Percentiles rank a stretch among this genome's conserved stretches.
Evolutionary conservation across 2,329 filamentous ascomycete genomes (phyloP).

Genomic region (Colletotrichum acutatum): DNA sequence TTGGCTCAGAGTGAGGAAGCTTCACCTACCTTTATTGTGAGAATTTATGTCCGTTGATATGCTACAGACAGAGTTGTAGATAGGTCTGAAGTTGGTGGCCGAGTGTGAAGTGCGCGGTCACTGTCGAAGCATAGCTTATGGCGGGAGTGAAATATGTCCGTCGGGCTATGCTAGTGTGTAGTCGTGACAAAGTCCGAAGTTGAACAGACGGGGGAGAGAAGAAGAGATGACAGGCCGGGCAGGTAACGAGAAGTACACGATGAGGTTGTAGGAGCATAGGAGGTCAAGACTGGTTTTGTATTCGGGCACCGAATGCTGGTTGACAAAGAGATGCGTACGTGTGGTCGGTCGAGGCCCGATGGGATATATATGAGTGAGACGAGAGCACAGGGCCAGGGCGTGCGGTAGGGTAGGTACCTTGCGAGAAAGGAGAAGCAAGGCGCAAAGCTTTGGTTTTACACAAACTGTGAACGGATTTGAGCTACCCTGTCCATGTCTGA

Average conservation of each 20-base stretch:
- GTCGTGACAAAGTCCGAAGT: conserved; percentile 12
- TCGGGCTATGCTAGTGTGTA: neutral
- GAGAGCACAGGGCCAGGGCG: conserved; percentile 25
- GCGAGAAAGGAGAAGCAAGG: conserved; percentile 22
- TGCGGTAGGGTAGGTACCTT: conserved; percentile 29
- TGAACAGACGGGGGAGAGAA: conserved; percentile 20
- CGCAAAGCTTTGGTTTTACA: conserved; percentile 35
- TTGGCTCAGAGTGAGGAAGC: neutral
- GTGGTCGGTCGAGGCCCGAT: conserved; percentile 28
- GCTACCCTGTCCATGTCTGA: conserved; percentile 38
- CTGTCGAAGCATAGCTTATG: neutral
- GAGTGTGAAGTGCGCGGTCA: neutral
- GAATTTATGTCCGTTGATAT: neutral
- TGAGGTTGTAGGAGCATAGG: neutral
- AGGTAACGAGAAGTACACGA: neutral
- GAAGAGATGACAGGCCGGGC: conserved; percentile 29
- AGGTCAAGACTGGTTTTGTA: conserved; percentile 23
- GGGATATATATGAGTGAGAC: conserved; percentile 35
- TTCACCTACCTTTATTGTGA: neutral
- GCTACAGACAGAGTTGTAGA: neutral
- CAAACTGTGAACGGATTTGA: conserved; percentile 32
- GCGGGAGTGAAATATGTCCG: neutral
- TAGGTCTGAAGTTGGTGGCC: neutral
- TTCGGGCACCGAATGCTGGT: neutral
- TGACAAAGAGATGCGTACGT: neutral